phyloP scores from a whole-genome alignment of 352 stramenopile species.

The Plasmopara viticola region DNA sequence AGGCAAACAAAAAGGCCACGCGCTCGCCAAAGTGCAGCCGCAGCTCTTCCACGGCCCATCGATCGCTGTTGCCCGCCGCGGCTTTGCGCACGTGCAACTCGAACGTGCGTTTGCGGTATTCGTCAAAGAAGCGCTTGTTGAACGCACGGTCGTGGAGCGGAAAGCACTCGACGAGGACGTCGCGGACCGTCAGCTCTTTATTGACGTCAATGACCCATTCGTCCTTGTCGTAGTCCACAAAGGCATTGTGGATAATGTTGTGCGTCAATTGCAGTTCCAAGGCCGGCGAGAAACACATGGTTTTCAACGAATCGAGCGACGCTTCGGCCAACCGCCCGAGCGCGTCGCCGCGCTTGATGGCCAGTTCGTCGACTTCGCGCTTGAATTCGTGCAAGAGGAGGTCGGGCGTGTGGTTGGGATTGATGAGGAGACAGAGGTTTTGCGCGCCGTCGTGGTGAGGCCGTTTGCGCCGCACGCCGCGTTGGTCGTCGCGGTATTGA shows the following conservation, averaged over 20 bases:
- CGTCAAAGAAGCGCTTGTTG: slow-evolving; percentile 84
- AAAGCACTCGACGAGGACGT: slow-evolving; percentile 78
- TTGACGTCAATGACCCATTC: slow-evolving; percentile 84
- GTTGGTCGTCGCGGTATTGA: slow-evolving; percentile 26
- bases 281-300: slow-evolving; percentile 82
- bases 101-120: slow-evolving; percentile 81
- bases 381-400: slow-evolving; percentile 84
- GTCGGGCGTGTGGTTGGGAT: slow-evolving; percentile 80
- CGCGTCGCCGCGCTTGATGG: slow-evolving; percentile 68
- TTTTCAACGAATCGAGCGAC: slow-evolving; percentile 67
- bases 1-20: slow-evolving; percentile 85
- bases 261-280: slow-evolving; percentile 82
- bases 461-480: slow-evolving; percentile 9
- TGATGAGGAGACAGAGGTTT: slow-evolving; percentile 74
- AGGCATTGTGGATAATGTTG: slow-evolving; percentile 86
- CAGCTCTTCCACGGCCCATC: slow-evolving; percentile 81
- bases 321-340: slow-evolving; percentile 67
- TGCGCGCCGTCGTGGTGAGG: slow-evolving; percentile 49
- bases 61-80: slow-evolving; percentile 69
- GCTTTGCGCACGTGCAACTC: slow-evolving; percentile 62
- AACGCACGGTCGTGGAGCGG: slow-evolving; percentile 79
- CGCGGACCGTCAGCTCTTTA: slow-evolving; percentile 69
- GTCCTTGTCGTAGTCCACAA: slow-evolving; percentile 84
- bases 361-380: slow-evolving; percentile 78
- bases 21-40: slow-evolving; percentile 84